A percentile compares a stretch with the other conserved stretches of the same genome.
Evolutionary conservation across 148 eudicot species (phyloP).

Genomic region (Cornus controversa): DNA sequence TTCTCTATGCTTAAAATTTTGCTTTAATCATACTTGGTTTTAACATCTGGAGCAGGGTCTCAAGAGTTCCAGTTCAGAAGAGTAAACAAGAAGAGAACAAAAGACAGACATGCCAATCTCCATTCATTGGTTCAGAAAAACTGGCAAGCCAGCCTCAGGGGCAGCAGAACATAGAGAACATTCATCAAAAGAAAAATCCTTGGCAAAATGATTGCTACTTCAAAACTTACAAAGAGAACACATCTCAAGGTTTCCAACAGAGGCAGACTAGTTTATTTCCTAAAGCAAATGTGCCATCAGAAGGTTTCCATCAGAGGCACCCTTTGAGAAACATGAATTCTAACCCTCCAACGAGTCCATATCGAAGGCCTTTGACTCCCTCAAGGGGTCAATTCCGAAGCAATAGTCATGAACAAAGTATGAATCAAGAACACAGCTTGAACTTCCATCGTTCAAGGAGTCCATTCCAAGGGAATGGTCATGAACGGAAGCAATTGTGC

Average conservation of each 20-base stretch:
- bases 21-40: neutral
- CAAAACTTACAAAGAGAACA: slow-evolving; percentile 7
- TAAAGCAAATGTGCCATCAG: slow-evolving; percentile 11
- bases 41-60: too few species aligned
- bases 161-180: too few species aligned
- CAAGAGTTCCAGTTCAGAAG: slow-evolving; percentile 1
- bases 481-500: slow-evolving; percentile 30
- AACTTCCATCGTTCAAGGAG: neutral
- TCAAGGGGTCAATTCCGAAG: slow-evolving; percentile 4
- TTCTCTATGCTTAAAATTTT: too few species aligned
- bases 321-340: slow-evolving; percentile 8
- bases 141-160: too few species aligned
- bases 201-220: slow-evolving; percentile 9
- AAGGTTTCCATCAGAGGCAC: slow-evolving; percentile 12
- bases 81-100: neutral
- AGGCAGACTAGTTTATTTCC: neutral
- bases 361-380: neutral
- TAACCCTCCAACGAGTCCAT: neutral
- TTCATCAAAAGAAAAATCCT: too few species aligned
- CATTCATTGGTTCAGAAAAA: too few species aligned
- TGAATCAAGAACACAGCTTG: neutral
- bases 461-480: slow-evolving; percentile 8
- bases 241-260: neutral
- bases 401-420: neutral
- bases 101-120: neutral